Conservation (phyloP, 768 basidiomycete species). For the Amylocystis lapponica region DNA sequence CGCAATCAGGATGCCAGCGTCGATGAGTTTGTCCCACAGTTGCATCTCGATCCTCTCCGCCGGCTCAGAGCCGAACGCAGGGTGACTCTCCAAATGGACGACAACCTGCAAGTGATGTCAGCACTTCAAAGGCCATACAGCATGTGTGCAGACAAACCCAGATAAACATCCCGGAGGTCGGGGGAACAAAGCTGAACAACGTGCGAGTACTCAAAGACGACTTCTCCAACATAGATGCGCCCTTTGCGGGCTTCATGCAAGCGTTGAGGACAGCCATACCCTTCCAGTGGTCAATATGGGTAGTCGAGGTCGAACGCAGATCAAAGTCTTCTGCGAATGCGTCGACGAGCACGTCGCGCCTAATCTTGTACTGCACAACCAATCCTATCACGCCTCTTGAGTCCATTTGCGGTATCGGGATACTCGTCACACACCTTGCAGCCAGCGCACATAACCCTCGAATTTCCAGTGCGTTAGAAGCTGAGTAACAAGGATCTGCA, state of each 20-base stretch:
- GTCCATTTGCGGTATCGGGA: too few species aligned
- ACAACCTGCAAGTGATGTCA: slow-evolving; percentile 38
- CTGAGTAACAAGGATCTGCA: slow-evolving; percentile 52
- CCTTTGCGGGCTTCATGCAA: slow-evolving; percentile 29
- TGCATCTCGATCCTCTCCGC: slow-evolving; percentile 45
- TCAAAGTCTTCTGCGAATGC: slow-evolving; percentile 59
- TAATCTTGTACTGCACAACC: slow-evolving; percentile 45
- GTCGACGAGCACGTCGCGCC: slow-evolving; percentile 64
- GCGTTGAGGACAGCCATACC: slow-evolving; percentile 42
- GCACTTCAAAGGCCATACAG: background rate
- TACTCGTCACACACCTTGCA: slow-evolving; percentile 52
- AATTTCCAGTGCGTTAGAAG: slow-evolving; percentile 62
- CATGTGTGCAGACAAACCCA: slow-evolving; percentile 40
- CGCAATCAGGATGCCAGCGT: slow-evolving; percentile 55
- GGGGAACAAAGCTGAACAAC: slow-evolving; percentile 67
- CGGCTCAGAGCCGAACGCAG: slow-evolving; percentile 28
- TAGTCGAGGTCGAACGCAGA: slow-evolving; percentile 29
- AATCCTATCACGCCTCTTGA: slow-evolving; percentile 31
- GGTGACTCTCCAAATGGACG: slow-evolving; percentile 59
- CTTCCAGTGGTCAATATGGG: slow-evolving; percentile 15
- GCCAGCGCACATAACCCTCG: slow-evolving; percentile 73
- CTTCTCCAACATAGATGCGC: slow-evolving; percentile 36
- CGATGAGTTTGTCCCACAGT: slow-evolving; percentile 55
- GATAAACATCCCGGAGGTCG: slow-evolving; percentile 79
- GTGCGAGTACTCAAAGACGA: slow-evolving; percentile 21